Conservation (phyloP, 257 asterid genomes). For the Solanum ossicruentum region DNA sequence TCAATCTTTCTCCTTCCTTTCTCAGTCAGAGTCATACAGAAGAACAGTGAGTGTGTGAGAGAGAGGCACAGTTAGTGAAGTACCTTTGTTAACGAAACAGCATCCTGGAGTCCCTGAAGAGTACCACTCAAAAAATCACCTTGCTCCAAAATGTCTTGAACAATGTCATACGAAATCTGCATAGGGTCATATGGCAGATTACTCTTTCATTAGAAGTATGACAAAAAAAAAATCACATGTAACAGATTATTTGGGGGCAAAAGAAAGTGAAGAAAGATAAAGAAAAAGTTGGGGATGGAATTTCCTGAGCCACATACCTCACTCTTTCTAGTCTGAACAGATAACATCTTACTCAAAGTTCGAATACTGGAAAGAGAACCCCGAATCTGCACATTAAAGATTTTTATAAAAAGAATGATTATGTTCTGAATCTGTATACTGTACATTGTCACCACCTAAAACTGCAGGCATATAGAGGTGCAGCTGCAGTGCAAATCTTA, state of each 20-base stretch:
- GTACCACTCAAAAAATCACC: conserved; percentile 66
- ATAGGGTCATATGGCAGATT: neutral
- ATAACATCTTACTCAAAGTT: conserved; percentile 71
- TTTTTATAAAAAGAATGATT: neutral
- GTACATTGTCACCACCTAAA: neutral
- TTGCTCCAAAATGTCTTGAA: conserved; percentile 74
- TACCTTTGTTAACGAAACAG: conserved; percentile 85
- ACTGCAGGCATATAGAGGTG: neutral
- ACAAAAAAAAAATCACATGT: neutral
- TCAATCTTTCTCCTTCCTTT: neutral
- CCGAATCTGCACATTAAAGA: conserved; percentile 41
- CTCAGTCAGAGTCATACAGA: neutral
- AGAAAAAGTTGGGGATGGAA: neutral
- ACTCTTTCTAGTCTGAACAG: conserved; percentile 62
- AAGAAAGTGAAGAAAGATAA: conserved; percentile 5
- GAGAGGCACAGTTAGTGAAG: neutral
- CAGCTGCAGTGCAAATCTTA: conserved; percentile 23
- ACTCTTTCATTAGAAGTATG: neutral
- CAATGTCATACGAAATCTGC: conserved; percentile 76
- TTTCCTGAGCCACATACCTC: conserved; percentile 42
- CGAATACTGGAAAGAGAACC: conserved; percentile 76
- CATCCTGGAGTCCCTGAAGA: conserved; percentile 90
- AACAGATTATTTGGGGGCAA: neutral
- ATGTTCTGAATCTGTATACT: neutral
- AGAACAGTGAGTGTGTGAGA: neutral